These are phyloP conservation scores for Orychophragmus violaceus DNA, from an alignment of 345 rosid species.

Conservation along the genomic window DNA sequence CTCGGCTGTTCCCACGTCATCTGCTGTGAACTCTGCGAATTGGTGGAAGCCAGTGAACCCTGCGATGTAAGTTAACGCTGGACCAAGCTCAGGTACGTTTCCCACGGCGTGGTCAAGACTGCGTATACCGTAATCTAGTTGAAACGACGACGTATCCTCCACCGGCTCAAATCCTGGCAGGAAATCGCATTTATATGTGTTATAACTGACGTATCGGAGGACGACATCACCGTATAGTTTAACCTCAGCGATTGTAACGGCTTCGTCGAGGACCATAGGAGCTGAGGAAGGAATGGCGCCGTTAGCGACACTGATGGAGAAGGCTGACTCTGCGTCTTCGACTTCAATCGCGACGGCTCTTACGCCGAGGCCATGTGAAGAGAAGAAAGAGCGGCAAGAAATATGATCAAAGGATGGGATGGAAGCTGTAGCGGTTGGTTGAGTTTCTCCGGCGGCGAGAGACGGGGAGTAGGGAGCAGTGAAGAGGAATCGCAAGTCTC, in stretches of 20 bases:
- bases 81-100: conserved; percentile 68
- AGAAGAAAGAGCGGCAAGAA: conserved; percentile 43
- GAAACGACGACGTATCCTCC: conserved; percentile 49
- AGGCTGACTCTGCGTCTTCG: conserved; percentile 68
- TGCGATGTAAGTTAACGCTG: conserved; percentile 57
- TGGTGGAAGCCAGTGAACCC: conserved; percentile 83
- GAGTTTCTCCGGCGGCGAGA: conserved; percentile 36
- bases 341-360: conserved; percentile 70
- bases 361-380: conserved; percentile 67
- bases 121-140: conserved; percentile 64
- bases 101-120: conserved; percentile 91
- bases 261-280: conserved; percentile 43
- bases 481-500: conserved; percentile 72
- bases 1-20: conserved; percentile 84
- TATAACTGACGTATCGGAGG: conserved; percentile 64
- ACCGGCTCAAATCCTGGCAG: conserved; percentile 58
- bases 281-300: conserved; percentile 53
- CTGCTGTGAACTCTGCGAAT: conserved; percentile 88
- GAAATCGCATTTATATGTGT: conserved; percentile 12
- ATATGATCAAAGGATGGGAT: conserved; percentile 51
- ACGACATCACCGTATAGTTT: conserved; percentile 82
- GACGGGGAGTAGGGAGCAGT: conserved; percentile 89
- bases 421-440: conserved; percentile 34
- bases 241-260: conserved; percentile 60
- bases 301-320: conserved; percentile 47